These are phyloP conservation scores for Apostasia ramifera DNA, from an alignment of 106 monocot genomes.

Conservation along the genomic window DNA sequence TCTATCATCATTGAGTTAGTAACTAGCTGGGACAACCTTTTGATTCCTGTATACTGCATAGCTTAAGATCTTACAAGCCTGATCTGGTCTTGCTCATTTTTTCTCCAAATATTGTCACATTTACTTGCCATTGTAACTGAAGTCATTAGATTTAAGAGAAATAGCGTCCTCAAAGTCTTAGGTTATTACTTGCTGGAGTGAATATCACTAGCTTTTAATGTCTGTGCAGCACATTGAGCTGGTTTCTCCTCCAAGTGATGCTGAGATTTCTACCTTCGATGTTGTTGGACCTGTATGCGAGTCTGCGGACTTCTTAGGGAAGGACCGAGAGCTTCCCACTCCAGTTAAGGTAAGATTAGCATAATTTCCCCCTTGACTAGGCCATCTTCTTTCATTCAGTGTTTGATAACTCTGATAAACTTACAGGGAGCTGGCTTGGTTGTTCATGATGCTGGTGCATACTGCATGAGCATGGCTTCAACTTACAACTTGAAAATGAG, in stretches of 20 bases:
- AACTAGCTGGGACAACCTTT: no score
- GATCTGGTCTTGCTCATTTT: no score
- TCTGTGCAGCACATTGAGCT: slow-evolving; percentile 86
- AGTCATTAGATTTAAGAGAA: no score
- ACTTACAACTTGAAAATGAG: slow-evolving; percentile 94
- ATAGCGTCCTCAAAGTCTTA: no score
- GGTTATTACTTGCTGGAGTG: no score
- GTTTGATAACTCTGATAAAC: background rate
- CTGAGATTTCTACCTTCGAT: slow-evolving; percentile 63
- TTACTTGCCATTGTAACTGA: no score
- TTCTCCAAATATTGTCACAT: no score
- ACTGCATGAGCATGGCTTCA: slow-evolving; percentile 99
- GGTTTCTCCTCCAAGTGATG: slow-evolving; percentile 70
- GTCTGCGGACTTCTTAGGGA: slow-evolving; percentile 96
- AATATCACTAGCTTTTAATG: no score
- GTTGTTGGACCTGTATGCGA: slow-evolving; percentile 98
- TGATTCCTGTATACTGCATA: no score
- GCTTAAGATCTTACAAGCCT: no score
- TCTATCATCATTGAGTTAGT: no score
- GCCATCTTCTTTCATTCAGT: background rate
- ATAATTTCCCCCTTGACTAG: background rate
- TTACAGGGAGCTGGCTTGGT: slow-evolving; percentile 89
- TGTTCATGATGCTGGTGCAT: slow-evolving; percentile 97
- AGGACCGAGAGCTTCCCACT: slow-evolving; percentile 87
- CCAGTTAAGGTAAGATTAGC: slow-evolving; percentile 54